Evolutionary conservation across 495 filamentous ascomycete species (phyloP), one percentile per base, ranked within the genome.

Genomic region (Penicillium pancosmium): DNA sequence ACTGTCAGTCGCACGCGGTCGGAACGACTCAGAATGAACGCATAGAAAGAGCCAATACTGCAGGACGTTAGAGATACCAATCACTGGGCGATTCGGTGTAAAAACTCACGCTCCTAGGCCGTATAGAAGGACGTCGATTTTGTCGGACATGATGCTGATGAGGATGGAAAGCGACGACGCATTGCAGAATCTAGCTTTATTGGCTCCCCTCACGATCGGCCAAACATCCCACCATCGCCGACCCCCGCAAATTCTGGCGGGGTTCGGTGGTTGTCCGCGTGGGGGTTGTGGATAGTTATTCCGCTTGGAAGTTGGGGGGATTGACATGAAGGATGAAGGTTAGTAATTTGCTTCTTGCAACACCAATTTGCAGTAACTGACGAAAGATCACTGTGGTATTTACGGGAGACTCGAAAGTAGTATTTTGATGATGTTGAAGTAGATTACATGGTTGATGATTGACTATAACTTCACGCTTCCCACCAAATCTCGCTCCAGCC

Each of bases 11-110:
- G 66, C 11, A 83, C 77, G 18, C 71, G 66, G 15, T 71, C 59
- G 47, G 68, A 65, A 7, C 73, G 75, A 40, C 65, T 71, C 1
- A 81, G 59, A 43, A 83, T 76, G 60, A 82, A 78, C 44, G 74
- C 76, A 56, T 79, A 79, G 63, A 79, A 78, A 53, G 74, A 79
- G 68, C 76, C 76, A 53, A 79, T 77, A 16, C 74, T 78, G 34
- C 21, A 19, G 16, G 43, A 15, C 18, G 10, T 56, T 34, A 54
- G 41, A 44, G 51, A 16, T 19, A 43, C 3, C 10, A 38, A 19
- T 21, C 0, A 1, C 27, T 21, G 19, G 35, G 13, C 19, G 27
- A 11, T 31, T 25, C 19, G 15, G 36, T 12, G 8, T 13, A n/a
- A 15, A 15, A 3, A 66, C 74, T 61, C 57, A 75, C 74, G 74